Evolutionary conservation across 257 asterid genomes (phyloP), one percentile per base, ranked within the genome.

Genomic region (Anisodus acutangulus): DNA sequence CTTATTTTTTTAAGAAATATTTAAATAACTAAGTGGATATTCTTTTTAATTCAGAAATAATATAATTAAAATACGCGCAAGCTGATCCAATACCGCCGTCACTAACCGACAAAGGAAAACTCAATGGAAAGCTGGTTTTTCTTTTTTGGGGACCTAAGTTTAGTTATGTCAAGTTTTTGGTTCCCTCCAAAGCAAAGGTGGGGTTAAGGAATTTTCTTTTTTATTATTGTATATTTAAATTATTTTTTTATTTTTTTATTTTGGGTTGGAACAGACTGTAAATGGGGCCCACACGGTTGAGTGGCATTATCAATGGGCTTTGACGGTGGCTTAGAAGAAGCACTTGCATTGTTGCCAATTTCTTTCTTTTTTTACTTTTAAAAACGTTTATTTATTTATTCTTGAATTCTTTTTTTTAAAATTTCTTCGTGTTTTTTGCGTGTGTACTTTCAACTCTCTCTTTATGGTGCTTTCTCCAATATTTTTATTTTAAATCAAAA

Each of bases 181-280:
- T 76, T 22, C 22, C 63, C 63, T 76, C 17, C 8, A 51, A 43
- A 12, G 0, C 55, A 76, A 43, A 1, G 47, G 12, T 60, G 9
- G 63, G 43, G 80, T 17, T 47, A 19, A 11, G 60, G 43, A 51
- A 72, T 47, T 72, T 37, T n/a, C 8, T 15, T 7, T 10, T 3
- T 12, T 26, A 17, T 19, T 22, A 8, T 10, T 78, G 51, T 0
- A 13, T 5, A 8, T 19, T 45, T 9, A 0, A 31, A 31, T 72
- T 47, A 47, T 9, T 10, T 78, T 3, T 49, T 49, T 49, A 1
- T 49, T 72, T 17, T 72, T 2, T 22, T 41, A 43, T 5, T 6
- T 12, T 2, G 15, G 31, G 83, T 83, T 60, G 31, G 83, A 79
- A 84, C 91, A 88, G 88, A 85, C 91, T 88, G 89, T 86, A n/a